Evolutionary conservation across 768 basidiomycete genomes (phyloP).

Genomic region (Amyloporia xantha): DNA sequence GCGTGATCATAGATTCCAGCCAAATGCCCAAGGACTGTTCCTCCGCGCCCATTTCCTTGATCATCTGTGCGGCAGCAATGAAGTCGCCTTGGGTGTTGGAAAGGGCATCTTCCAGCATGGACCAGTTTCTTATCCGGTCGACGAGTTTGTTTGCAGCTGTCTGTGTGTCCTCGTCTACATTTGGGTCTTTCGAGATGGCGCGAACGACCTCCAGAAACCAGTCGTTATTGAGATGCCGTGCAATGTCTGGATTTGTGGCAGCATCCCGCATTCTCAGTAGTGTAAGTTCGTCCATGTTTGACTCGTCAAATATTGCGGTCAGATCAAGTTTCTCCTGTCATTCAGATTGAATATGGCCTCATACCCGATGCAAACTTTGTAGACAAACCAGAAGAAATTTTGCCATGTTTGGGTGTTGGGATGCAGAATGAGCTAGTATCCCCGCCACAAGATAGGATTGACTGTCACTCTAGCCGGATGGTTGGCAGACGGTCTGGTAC

Average conservation of each 20-base stretch:
- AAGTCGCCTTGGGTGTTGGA: conserved; percentile 49
- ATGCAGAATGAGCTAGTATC: conserved; percentile 56
- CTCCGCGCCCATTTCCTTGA: conserved; percentile 56
- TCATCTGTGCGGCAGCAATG: conserved; percentile 36
- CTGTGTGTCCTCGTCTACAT: conserved; percentile 34
- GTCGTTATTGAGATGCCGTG: conserved; percentile 40
- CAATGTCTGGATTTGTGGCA: conserved; percentile 56
- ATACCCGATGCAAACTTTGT: neutral
- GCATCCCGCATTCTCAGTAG: conserved; percentile 57
- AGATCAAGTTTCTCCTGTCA: conserved; percentile 54
- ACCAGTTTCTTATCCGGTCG: conserved; percentile 51
- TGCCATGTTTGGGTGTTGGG: conserved; percentile 48
- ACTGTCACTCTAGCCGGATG: conserved; percentile 35
- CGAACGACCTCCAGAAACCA: conserved; percentile 37
- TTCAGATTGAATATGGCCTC: neutral
- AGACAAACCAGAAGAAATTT: conserved; percentile 40
- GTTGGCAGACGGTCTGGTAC: neutral
- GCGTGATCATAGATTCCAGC: conserved; percentile 62
- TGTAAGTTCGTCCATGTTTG: conserved; percentile 47
- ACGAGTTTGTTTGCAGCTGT: conserved; percentile 41
- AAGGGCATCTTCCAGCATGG: conserved; percentile 53
- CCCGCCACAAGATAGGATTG: conserved; percentile 58
- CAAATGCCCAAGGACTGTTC: conserved; percentile 69
- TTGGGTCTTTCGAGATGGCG: conserved; percentile 32
- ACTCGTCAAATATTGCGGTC: conserved; percentile 44